phyloP scores from a whole-genome alignment of 2,329 filamentous ascomycete species.

The Lecanoromycetidae sp. region DNA sequence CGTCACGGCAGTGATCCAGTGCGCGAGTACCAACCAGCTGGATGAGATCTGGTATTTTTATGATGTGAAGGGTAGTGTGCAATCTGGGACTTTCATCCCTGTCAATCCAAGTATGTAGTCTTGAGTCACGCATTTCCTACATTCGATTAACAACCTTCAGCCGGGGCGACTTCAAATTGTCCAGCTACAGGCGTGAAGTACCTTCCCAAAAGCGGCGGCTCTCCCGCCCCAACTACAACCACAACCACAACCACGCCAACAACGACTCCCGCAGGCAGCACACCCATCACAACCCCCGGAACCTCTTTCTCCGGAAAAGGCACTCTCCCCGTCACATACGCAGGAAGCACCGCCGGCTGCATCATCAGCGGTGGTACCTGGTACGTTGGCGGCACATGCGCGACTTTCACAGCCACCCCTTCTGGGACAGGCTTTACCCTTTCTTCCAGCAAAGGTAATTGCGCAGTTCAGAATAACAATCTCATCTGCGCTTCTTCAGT shows the following conservation, averaged over 20 bases:
- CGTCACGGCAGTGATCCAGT: constrained; percentile 39
- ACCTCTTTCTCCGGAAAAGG: constrained; percentile 46
- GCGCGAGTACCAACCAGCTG: constrained; percentile 37
- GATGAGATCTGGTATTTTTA: constrained; percentile 46
- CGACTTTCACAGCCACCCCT: constrained; percentile 47
- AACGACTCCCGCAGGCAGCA: constrained; percentile 17
- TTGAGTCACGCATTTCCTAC: neutral
- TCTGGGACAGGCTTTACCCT: constrained; percentile 38
- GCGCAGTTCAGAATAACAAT: constrained; percentile 41
- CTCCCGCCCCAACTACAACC: constrained; percentile 10
- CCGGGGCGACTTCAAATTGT: constrained; percentile 51
- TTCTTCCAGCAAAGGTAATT: constrained; percentile 46
- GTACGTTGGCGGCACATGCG: constrained; percentile 57
- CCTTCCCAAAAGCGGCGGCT: constrained; percentile 40
- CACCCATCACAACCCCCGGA: constrained; percentile 25
- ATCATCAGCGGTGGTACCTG: constrained; percentile 55
- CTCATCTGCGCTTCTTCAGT: constrained; percentile 45
- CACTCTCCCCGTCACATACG: constrained; percentile 43
- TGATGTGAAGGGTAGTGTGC: constrained; percentile 43
- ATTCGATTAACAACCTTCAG: constrained; percentile 19
- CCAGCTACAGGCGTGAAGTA: constrained; percentile 53
- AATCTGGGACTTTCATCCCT: constrained; percentile 49
- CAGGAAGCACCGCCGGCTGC: constrained; percentile 46
- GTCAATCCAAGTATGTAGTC: constrained; percentile 34
- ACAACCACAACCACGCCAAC: constrained; percentile 18